These are phyloP conservation scores for Aspergillus novofumigatus DNA, from an alignment of 2,329 filamentous ascomycete genomes.

Conservation along the genomic window DNA sequence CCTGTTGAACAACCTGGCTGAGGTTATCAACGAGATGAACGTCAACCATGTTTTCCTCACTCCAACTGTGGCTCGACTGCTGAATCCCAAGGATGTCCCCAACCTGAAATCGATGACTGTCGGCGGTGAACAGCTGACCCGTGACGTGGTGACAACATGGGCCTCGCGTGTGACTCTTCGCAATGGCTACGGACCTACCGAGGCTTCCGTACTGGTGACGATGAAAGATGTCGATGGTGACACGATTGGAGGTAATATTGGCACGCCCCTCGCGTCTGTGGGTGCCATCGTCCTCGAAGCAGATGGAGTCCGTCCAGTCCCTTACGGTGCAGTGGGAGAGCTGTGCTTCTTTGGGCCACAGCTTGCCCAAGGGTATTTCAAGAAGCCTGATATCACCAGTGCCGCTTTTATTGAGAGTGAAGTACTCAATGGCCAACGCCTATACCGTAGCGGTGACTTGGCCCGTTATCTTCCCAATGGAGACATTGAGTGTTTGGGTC, in stretches of 20 bases:
- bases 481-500: constrained; percentile 39
- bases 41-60: constrained; percentile 7
- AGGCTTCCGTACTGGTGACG: constrained; percentile 12
- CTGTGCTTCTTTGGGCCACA: constrained; percentile 12
- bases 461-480: constrained; percentile 13
- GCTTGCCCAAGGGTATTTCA: constrained; percentile 14
- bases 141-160: constrained; percentile 7
- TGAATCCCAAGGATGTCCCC: constrained; percentile 9
- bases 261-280: constrained; percentile 9
- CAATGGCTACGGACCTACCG: constrained; percentile 17
- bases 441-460: constrained; percentile 21
- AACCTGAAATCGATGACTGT: constrained; percentile 6
- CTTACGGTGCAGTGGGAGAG: constrained; percentile 13
- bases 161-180: constrained; percentile 3
- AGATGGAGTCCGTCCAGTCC: constrained; percentile 6
- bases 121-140: constrained; percentile 12
- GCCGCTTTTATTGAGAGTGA: constrained; percentile 3
- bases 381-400: constrained; percentile 11
- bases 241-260: constrained; percentile 7
- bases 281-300: constrained; percentile 11
- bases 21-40: constrained; percentile 3
- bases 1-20: constrained; percentile 5
- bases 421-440: background rate
- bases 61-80: constrained; percentile 7
- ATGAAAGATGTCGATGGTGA: constrained; percentile 4